phyloP scores from a whole-genome alignment of 106 monocot species.

The Xerophyta viscosa region DNA sequence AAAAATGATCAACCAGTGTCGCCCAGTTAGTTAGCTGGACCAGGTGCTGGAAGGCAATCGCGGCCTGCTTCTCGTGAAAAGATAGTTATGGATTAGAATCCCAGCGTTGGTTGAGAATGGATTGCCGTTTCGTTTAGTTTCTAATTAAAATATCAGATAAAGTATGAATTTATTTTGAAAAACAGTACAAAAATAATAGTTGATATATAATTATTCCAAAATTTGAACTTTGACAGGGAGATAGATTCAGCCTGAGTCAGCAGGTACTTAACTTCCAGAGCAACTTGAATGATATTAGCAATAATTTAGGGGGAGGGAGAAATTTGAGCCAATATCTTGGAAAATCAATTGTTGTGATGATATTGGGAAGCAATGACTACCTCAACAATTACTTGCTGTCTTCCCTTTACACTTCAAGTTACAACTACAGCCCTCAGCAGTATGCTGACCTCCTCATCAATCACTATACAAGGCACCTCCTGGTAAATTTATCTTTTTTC shows the following conservation, averaged over 20 bases:
- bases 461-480: slow-evolving; percentile 47
- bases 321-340: slow-evolving; percentile 30
- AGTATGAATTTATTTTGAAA: no score
- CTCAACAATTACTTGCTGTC: slow-evolving; percentile 77
- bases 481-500: slow-evolving; percentile 18
- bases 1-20: no score
- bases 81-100: no score
- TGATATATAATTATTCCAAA: no score
- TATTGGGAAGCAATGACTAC: slow-evolving; percentile 92
- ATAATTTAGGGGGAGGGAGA: slow-evolving; percentile 11
- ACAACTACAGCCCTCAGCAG: slow-evolving; percentile 42
- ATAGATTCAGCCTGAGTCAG: slow-evolving; percentile 48
- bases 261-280: slow-evolving; percentile 74
- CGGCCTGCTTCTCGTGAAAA: no score
- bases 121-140: no score
- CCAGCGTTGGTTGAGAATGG: no score
- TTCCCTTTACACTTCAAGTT: slow-evolving; percentile 39
- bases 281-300: slow-evolving; percentile 48
- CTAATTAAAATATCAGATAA: no score
- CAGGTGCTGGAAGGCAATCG: no score
- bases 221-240: no score
- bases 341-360: slow-evolving; percentile 46
- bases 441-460: slow-evolving; percentile 66
- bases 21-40: no score
- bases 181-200: no score